These are phyloP conservation scores for Pyrenochaeta sp. DNA, from an alignment of 2,329 filamentous ascomycete genomes.

Conservation along the genomic window DNA sequence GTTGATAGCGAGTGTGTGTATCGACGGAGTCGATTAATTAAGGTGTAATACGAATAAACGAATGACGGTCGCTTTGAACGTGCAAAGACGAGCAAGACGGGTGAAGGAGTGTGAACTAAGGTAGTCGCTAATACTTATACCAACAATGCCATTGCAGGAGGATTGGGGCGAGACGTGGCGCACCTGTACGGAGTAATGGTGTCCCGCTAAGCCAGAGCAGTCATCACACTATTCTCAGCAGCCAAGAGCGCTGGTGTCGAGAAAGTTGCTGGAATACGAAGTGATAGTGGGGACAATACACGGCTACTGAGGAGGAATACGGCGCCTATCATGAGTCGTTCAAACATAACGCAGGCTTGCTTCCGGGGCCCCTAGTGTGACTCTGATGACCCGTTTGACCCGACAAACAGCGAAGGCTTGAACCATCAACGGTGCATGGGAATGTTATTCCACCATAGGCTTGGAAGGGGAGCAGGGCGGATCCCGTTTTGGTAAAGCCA, in stretches of 20 bases:
- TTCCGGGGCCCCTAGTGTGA: background rate
- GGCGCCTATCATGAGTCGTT: background rate
- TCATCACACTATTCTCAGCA: conserved; percentile 24
- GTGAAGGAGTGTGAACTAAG: conserved; percentile 16
- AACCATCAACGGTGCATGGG: background rate
- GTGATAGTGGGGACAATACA: conserved; percentile 19
- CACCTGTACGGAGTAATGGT: conserved; percentile 23
- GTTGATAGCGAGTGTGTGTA: conserved; percentile 32
- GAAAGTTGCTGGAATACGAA: conserved; percentile 24
- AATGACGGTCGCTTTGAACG: conserved; percentile 35
- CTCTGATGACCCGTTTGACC: background rate
- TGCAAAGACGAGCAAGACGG: conserved; percentile 35
- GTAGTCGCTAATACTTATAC: conserved; percentile 31
- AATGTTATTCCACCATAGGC: background rate
- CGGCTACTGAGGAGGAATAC: background rate
- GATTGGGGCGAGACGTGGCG: conserved; percentile 26
- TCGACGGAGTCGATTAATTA: conserved; percentile 28
- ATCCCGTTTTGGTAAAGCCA: conserved; percentile 13
- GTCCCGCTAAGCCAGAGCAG: conserved; percentile 20
- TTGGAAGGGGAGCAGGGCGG: background rate
- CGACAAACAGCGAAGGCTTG: background rate
- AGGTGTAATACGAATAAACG: conserved; percentile 24
- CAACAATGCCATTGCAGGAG: conserved; percentile 11
- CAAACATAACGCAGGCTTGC: background rate
- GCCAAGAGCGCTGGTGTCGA: conserved; percentile 29